Conservation (phyloP, 2,329 filamentous ascomycete genomes). For the Fusarium sp. region DNA sequence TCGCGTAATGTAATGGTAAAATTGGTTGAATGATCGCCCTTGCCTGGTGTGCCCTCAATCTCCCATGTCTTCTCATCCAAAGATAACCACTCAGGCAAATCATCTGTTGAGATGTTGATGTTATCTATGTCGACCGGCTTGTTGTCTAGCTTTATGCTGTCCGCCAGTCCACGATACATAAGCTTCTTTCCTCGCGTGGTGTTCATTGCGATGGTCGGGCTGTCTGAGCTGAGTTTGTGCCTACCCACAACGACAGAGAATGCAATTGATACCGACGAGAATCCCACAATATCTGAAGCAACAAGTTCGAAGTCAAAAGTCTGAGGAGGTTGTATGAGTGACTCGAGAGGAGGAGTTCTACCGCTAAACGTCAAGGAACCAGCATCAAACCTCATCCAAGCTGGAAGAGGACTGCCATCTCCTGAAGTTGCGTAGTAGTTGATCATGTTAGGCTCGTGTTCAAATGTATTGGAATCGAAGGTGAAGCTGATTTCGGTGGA, state of each 20-base stretch:
- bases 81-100: conserved; percentile 75
- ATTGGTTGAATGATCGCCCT: conserved; percentile 67
- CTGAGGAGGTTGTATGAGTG: conserved; percentile 74
- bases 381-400: conserved; percentile 83
- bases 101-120: conserved; percentile 62
- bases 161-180: conserved; percentile 62
- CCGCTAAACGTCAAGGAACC: conserved; percentile 74
- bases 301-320: conserved; percentile 77
- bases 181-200: conserved; percentile 64
- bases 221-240: conserved; percentile 74
- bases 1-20: conserved; percentile 72
- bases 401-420: conserved; percentile 84
- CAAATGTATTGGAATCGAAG: conserved; percentile 72
- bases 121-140: conserved; percentile 60
- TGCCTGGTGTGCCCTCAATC: conserved; percentile 72
- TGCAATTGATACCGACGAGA: conserved; percentile 70
- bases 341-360: conserved; percentile 72
- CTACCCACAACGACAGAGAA: conserved; percentile 80
- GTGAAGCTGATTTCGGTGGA: conserved; percentile 63
- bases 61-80: conserved; percentile 71
- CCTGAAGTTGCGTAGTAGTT: conserved; percentile 82
- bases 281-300: conserved; percentile 83
- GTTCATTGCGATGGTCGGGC: conserved; percentile 66
- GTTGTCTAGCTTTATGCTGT: conserved; percentile 68
- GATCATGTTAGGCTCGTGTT: conserved; percentile 60